phyloP scores from a whole-genome alignment of 2,329 filamentous ascomycete species.

The Zalaria obscura region DNA sequence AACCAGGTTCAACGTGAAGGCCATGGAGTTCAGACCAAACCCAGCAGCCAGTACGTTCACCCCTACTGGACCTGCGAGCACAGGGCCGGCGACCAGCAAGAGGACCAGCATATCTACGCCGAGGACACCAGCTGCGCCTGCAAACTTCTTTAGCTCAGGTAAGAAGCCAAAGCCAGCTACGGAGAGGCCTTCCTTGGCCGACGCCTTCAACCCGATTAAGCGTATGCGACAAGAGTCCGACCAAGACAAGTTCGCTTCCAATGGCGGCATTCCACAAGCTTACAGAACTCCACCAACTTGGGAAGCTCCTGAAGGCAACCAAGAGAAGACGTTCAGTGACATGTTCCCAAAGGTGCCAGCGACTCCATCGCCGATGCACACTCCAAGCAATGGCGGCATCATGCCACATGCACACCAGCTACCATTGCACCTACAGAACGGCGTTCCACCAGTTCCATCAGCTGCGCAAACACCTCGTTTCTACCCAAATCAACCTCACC shows the following conservation, averaged over 20 bases:
- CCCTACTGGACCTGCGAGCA: constrained; percentile 49
- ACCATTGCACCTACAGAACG: constrained; percentile 68
- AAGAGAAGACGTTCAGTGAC: constrained; percentile 65
- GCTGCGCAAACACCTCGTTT: constrained; percentile 59
- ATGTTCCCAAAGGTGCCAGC: constrained; percentile 57
- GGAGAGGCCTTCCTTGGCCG: constrained; percentile 39
- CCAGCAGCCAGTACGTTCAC: constrained; percentile 70
- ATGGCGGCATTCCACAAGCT: constrained; percentile 70
- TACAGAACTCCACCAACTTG: constrained; percentile 79
- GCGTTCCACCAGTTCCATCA: constrained; percentile 51
- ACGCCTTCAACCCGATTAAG: constrained; percentile 50
- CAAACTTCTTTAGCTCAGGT: constrained; percentile 48
- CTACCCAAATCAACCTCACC: constrained; percentile 61
- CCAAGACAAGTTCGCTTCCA: constrained; percentile 52
- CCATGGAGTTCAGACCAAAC: constrained; percentile 72
- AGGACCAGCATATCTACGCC: constrained; percentile 16
- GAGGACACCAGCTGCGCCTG: constrained; percentile 16
- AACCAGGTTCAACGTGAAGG: constrained; percentile 46
- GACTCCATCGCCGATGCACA: constrained; percentile 50
- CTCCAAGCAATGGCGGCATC: constrained; percentile 45
- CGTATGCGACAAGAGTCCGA: constrained; percentile 50
- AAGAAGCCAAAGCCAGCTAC: constrained; percentile 55
- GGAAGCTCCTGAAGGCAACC: constrained; percentile 55
- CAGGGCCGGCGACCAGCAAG: constrained; percentile 14
- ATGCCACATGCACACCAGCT: constrained; percentile 74